Evolutionary conservation across 1,139 yeast species (phyloP), one percentile per base, ranked within the genome.

Genomic region (Hyphopichia buzzinii): DNA sequence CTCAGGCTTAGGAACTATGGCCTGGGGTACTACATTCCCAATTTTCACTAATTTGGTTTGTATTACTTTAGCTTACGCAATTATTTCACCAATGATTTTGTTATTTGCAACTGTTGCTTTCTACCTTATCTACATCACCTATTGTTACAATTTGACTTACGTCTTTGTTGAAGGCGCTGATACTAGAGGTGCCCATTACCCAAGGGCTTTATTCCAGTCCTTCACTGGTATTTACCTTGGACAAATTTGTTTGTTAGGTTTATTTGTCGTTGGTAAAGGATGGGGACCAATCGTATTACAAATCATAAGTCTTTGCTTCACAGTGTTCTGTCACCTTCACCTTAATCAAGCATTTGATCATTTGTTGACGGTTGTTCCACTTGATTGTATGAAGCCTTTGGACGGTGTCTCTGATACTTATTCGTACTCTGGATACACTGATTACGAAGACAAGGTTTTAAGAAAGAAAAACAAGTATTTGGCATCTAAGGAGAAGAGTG

Each of bases 1-100:
- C 61, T 72, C 76, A 44, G 71, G 71, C 2, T 65, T 92, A 46
- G 78, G 82, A 8, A 55, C 77, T 2, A 73, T 84, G 50, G 71
- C 78, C 14, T 92, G 96, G 95, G 98, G 98, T 42, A 85, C 95
- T 1, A 69, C 81, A 2, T 90, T 85, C 74, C 97, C 97, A 4
- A 69, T 80, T 7, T 88, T 84, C 64, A 82, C 95, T 33, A 81
- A 84, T 57, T 77, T 90, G 69, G 85, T 86, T 2, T 86, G 88
- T 42, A 87, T 92, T 45, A 67, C 84, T 31, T 67, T 90, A 44
- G 79, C 90, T 6, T 92, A 87, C 60, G 67, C 96, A 3, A 74
- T 89, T 41, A 87, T 90, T 52, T 75, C 96, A 2, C 97, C 97
- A 33, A 49, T 71, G 59, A 71, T 71, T 42, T 64, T 92, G 46